Evolutionary conservation across 2,329 filamentous ascomycete genomes (phyloP).

Genomic region (Mycocentrospora acerina): DNA sequence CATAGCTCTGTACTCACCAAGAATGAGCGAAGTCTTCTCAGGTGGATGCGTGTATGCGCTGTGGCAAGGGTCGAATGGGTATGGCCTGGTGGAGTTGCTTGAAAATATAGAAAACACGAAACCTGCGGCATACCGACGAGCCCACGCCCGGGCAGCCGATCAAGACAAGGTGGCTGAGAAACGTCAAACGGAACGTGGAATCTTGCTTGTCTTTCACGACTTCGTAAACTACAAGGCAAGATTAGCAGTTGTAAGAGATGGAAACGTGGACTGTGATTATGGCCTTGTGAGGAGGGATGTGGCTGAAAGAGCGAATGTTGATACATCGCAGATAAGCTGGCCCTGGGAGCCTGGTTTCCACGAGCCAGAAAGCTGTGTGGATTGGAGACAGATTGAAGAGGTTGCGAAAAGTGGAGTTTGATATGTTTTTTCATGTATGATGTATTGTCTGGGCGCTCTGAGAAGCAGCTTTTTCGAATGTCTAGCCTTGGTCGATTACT

Average conservation of each 20-base stretch:
- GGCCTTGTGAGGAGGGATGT: constrained; percentile 49
- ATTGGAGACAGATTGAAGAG: constrained; percentile 24
- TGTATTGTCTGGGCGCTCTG: too few relatives aligned
- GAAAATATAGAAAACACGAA: background rate
- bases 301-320: too few relatives aligned
- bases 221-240: background rate
- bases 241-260: too few relatives aligned
- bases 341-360: too few relatives aligned
- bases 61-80: constrained; percentile 6
- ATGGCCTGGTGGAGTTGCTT: constrained; percentile 9
- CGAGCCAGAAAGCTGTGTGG: constrained; percentile 49
- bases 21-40: constrained; percentile 11
- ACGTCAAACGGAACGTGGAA: constrained; percentile 4
- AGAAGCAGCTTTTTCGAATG: too few relatives aligned
- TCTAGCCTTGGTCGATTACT: too few relatives aligned
- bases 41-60: constrained; percentile 14
- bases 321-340: too few relatives aligned
- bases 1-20: constrained; percentile 8
- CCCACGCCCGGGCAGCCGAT: constrained; percentile 1
- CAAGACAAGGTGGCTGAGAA: constrained; percentile 4
- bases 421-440: too few relatives aligned
- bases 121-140: background rate
- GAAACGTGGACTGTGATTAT: constrained; percentile 40
- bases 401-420: constrained; percentile 15
- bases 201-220: constrained; percentile 4